Conservation (phyloP, 2,329 filamentous ascomycete species). For the Gremmenia infestans region DNA sequence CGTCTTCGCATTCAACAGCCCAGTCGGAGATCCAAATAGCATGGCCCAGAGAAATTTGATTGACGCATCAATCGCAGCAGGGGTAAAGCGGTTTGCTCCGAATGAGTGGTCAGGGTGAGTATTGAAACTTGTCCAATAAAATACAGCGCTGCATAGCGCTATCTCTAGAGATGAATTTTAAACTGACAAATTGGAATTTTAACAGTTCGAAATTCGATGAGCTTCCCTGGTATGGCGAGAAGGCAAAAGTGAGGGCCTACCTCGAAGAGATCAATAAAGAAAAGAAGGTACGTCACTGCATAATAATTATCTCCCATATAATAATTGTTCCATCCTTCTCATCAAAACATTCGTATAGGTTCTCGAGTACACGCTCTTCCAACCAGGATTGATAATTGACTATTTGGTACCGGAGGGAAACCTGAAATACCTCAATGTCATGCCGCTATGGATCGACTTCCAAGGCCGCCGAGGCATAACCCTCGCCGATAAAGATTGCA, state of each 20-base stretch:
- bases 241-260: slow-evolving; percentile 37
- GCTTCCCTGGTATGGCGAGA: slow-evolving; percentile 42
- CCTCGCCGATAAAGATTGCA: slow-evolving; percentile 32
- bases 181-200: slow-evolving; percentile 2
- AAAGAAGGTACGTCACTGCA: slow-evolving; percentile 38
- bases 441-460: slow-evolving; percentile 35
- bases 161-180: background rate
- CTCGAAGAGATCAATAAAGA: slow-evolving; percentile 39
- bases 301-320: background rate
- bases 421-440: slow-evolving; percentile 31
- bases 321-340: slow-evolving; percentile 15
- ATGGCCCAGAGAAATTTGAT: slow-evolving; percentile 33
- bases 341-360: background rate
- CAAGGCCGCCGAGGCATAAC: slow-evolving; percentile 30
- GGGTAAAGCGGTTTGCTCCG: slow-evolving; percentile 34
- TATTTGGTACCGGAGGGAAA: slow-evolving; percentile 40
- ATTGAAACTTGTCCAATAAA: background rate
- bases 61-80: slow-evolving; percentile 32
- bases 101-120: slow-evolving; percentile 35
- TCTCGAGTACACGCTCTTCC: slow-evolving; percentile 43
- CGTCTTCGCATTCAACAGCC: slow-evolving; percentile 42
- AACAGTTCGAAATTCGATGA: slow-evolving; percentile 31
- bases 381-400: slow-evolving; percentile 41
- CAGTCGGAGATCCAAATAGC: slow-evolving; percentile 26
- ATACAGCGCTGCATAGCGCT: background rate